Percentiles rank a stretch among this genome's conserved stretches.
phyloP scores from a whole-genome alignment of 768 basidiomycete species.

The Boletus barrowsii region DNA sequence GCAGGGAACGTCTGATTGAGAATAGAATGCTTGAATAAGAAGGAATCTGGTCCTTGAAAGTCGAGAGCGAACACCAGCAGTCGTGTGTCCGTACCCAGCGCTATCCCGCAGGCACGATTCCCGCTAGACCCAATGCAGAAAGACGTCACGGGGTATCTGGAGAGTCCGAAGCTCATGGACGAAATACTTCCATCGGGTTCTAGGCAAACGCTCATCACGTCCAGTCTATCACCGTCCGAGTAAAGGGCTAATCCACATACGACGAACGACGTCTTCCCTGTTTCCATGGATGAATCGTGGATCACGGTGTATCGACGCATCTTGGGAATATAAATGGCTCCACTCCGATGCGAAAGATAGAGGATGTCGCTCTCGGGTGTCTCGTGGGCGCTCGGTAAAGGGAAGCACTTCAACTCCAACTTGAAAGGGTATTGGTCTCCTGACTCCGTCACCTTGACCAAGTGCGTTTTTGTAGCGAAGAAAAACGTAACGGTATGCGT shows the following conservation, averaged over 20 bases:
- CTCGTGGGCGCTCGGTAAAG: neutral
- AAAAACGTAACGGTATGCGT: neutral
- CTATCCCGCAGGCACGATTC: neutral
- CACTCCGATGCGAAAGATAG: neutral
- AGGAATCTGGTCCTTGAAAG: neutral
- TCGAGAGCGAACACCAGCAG: neutral
- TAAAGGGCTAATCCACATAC: neutral
- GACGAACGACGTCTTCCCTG: neutral
- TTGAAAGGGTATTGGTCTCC: neutral
- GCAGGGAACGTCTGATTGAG: neutral
- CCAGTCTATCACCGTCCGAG: neutral
- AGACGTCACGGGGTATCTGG: neutral
- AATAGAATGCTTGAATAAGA: neutral
- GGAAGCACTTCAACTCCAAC: slow-evolving; percentile 10
- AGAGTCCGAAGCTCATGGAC: neutral
- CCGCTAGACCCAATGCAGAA: neutral
- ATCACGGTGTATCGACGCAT: neutral
- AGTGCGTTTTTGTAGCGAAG: slow-evolving; percentile 6
- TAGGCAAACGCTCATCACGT: slow-evolving; percentile 2
- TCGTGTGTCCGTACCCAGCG: neutral
- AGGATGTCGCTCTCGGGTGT: neutral
- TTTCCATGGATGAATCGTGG: slow-evolving; percentile 1
- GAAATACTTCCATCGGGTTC: slow-evolving; percentile 5
- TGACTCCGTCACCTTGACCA: neutral
- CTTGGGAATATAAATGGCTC: neutral